Percentiles rank a stretch among this genome's conserved stretches.
Evolutionary conservation across 306 rosid species (phyloP).

Genomic region (Pachyrhizus erosus): DNA sequence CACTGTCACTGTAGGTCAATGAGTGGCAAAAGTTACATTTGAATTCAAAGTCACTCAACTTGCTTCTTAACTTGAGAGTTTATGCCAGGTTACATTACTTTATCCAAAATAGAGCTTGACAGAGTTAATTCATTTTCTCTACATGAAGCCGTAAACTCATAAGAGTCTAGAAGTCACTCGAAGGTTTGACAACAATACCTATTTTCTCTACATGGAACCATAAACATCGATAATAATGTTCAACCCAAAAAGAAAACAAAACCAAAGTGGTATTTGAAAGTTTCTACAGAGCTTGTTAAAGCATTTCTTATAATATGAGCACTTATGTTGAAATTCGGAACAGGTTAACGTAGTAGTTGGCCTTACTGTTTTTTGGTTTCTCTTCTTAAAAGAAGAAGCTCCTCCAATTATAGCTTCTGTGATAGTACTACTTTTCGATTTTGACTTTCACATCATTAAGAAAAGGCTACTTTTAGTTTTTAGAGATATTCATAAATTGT

Average conservation of each 20-base stretch:
- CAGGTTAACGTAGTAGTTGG: background rate
- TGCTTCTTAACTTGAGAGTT: background rate
- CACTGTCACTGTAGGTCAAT: background rate
- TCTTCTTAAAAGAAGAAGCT: background rate
- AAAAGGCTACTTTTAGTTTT: background rate
- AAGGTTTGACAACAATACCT: background rate
- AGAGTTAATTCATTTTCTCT: background rate
- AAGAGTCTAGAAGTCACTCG: background rate
- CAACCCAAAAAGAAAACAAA: constrained; percentile 19
- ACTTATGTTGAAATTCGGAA: background rate
- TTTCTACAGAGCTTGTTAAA: background rate
- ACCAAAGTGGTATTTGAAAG: background rate
- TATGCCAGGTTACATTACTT: background rate
- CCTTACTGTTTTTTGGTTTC: background rate
- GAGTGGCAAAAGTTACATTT: background rate
- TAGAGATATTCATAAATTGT: background rate
- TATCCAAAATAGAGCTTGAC: background rate
- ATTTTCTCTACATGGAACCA: background rate
- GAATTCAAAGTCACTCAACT: background rate
- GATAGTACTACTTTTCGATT: background rate
- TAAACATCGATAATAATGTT: constrained; percentile 16
- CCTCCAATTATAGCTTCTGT: background rate
- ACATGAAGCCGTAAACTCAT: background rate
- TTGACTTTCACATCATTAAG: background rate
- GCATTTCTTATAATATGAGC: background rate